phyloP scores from a whole-genome alignment of 805 yeast species.

The Ogataea naganishii region DNA sequence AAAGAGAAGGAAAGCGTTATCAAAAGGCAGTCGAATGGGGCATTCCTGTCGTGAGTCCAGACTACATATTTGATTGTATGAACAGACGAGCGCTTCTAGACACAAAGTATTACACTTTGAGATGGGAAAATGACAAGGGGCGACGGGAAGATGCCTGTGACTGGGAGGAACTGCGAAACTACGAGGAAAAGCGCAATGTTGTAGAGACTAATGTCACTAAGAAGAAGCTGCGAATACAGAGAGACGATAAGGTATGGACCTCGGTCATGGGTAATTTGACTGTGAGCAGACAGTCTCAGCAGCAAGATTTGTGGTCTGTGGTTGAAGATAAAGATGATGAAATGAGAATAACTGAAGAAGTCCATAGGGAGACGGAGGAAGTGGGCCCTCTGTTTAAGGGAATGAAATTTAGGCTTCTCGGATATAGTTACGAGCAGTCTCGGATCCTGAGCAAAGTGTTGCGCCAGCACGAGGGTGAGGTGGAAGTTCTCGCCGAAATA shows the following conservation, averaged over 20 bases:
- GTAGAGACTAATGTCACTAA: conserved; percentile 10
- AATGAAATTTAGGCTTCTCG: conserved; percentile 10
- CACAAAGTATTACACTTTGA: conserved; percentile 29
- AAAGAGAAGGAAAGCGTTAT: conserved; percentile 41
- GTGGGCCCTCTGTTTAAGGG: conserved; percentile 12
- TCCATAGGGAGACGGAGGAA: too few relatives aligned
- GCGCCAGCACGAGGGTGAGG: conserved; percentile 17
- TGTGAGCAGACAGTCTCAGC: too few relatives aligned
- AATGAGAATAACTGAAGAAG: too few relatives aligned
- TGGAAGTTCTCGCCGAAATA: too few relatives aligned
- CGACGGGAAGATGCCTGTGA: conserved; percentile 25
- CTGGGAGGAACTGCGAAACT: conserved; percentile 23
- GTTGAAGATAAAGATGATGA: too few relatives aligned
- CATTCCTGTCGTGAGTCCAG: conserved; percentile 42
- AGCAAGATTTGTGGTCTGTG: too few relatives aligned
- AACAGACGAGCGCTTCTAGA: conserved; percentile 35
- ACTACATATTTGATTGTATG: conserved; percentile 38
- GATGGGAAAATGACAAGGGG: conserved; percentile 11
- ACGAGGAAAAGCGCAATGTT: conserved; percentile 6
- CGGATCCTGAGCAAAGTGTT: conserved; percentile 16
- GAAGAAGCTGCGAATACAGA: conserved; percentile 15
- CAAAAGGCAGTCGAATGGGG: conserved; percentile 44
- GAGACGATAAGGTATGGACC: conserved; percentile 14
- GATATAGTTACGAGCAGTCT: conserved; percentile 11
- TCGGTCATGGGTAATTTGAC: conserved; percentile 17